Percentiles rank a stretch among this genome's conserved stretches.
Conservation (phyloP, 345 rosid species). For the Eucalyptus regnans region DNA sequence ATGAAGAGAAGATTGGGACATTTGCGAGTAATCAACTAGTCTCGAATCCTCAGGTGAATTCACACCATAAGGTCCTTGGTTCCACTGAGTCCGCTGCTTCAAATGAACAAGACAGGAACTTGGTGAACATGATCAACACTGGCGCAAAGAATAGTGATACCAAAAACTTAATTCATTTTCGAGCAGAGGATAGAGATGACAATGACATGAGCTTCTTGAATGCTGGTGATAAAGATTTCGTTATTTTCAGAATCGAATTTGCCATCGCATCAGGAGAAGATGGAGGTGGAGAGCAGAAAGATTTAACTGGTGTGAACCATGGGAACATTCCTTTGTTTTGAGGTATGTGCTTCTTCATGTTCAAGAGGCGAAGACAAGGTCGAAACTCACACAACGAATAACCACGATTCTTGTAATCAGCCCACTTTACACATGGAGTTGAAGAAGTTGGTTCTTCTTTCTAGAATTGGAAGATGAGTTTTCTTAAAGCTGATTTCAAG, state of each 20-base stretch:
- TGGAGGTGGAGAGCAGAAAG: background rate
- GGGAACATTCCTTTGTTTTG: background rate
- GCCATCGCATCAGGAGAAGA: background rate
- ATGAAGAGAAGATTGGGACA: background rate
- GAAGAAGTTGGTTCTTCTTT: background rate
- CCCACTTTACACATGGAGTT: background rate
- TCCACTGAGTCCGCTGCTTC: background rate
- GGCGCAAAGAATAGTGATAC: background rate
- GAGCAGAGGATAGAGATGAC: background rate
- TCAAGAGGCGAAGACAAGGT: background rate
- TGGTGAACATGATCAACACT: background rate
- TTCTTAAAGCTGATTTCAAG: background rate
- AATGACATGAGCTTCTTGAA: background rate
- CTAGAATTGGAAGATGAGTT: background rate
- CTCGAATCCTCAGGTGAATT: background rate
- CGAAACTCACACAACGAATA: background rate
- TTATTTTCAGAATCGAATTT: background rate
- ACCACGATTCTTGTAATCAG: background rate
- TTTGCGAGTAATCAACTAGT: background rate
- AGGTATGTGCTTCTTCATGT: background rate
- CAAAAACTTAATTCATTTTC: background rate
- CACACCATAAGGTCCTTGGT: background rate
- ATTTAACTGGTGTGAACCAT: background rate
- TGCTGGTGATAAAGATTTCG: background rate
- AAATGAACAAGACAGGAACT: background rate